phyloP scores from a whole-genome alignment of 2,329 filamentous ascomycete species.

The Cordyceps tenuipes region DNA sequence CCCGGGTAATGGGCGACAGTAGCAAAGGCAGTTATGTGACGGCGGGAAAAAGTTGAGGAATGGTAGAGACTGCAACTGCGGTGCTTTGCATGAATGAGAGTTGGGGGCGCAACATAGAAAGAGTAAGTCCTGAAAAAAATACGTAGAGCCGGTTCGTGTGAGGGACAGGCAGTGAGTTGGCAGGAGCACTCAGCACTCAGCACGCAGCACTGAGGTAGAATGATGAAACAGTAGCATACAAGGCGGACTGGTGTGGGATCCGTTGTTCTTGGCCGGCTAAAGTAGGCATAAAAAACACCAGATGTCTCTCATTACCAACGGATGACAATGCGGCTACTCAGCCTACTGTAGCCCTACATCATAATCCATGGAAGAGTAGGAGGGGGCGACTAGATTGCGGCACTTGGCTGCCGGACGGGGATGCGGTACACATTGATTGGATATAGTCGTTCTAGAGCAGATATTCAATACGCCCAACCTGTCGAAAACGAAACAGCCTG shows the following conservation, averaged over 20 bases:
- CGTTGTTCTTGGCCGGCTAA: neutral
- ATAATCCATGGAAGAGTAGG: neutral
- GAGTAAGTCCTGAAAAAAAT: neutral
- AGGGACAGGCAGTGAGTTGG: neutral
- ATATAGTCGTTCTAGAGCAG: neutral
- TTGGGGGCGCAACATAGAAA: neutral
- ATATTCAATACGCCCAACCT: neutral
- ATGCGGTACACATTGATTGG: neutral
- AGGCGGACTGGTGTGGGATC: neutral
- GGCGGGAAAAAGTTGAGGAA: neutral
- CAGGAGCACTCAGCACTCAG: neutral
- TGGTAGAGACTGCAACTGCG: neutral
- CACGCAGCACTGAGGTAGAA: neutral
- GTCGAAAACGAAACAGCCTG: constrained; percentile 5
- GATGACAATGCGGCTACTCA: neutral
- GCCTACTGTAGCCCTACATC: neutral
- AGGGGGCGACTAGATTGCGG: neutral
- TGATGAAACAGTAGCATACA: neutral
- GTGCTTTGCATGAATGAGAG: neutral
- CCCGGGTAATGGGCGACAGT: neutral
- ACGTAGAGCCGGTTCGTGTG: neutral
- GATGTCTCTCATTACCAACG: neutral
- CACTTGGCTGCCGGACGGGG: neutral
- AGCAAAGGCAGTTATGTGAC: neutral
- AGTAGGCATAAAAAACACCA: neutral